Evolutionary conservation across 352 stramenopile genomes (phyloP).

Genomic region (Globisporangium canariense): DNA sequence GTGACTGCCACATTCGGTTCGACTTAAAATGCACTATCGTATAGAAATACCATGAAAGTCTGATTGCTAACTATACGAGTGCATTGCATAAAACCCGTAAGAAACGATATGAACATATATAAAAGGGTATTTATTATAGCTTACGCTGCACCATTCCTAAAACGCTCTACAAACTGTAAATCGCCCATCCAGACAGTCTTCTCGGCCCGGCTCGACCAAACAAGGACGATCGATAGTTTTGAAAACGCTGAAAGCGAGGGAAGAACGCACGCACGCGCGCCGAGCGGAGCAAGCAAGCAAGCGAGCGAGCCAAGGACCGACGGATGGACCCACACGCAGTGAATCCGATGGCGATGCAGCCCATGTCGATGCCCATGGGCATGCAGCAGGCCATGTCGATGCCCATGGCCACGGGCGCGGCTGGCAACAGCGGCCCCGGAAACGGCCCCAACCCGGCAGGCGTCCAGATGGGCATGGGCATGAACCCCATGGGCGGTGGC

Average conservation of each 20-base stretch:
- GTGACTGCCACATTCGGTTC: neutral
- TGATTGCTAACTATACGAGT: too few species aligned
- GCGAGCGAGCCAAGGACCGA: neutral
- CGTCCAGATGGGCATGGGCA: slow-evolving; percentile 53
- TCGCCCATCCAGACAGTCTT: neutral
- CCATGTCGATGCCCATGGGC: slow-evolving; percentile 64
- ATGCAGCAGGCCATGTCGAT: slow-evolving; percentile 55
- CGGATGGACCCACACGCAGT: slow-evolving; percentile 61
- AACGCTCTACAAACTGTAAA: neutral
- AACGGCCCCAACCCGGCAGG: slow-evolving; percentile 25
- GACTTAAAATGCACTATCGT: neutral
- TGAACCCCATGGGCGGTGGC: slow-evolving; percentile 39
- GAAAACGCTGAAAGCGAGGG: slow-evolving; percentile 4
- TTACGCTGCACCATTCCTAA: too few species aligned
- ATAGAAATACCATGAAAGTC: too few species aligned
- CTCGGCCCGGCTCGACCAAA: neutral
- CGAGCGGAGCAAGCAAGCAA: too few species aligned
- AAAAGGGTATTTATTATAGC: neutral
- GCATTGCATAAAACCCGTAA: neutral
- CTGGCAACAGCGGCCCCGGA: slow-evolving; percentile 8
- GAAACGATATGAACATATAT: neutral
- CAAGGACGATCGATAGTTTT: neutral
- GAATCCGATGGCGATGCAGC: slow-evolving; percentile 65
- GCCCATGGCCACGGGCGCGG: slow-evolving; percentile 32
- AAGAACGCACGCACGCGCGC: neutral